These are phyloP conservation scores for Talaromyces sp. DNA, from an alignment of 2,329 filamentous ascomycete genomes.

Conservation along the genomic window DNA sequence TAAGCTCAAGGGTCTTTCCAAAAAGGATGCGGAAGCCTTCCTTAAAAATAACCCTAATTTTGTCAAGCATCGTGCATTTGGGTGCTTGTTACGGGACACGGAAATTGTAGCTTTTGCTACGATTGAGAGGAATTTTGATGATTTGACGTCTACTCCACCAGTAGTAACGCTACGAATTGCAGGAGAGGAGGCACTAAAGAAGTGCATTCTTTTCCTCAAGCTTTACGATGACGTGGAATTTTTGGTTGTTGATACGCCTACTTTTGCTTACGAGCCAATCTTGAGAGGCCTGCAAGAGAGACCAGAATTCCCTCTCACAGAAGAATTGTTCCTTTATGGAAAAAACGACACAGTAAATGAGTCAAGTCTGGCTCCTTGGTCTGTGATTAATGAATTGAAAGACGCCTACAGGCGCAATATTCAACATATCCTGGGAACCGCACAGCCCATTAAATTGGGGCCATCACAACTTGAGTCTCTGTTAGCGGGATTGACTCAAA, in stretches of 20 bases:
- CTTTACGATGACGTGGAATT: conserved; percentile 33
- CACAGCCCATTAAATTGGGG: conserved; percentile 39
- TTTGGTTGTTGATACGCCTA: conserved; percentile 56
- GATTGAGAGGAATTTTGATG: conserved; percentile 46
- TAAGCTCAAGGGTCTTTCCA: not conserved
- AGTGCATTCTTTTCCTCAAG: not conserved
- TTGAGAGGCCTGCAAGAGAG: conserved; percentile 53
- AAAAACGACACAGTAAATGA: conserved; percentile 10
- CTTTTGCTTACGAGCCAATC: conserved; percentile 64
- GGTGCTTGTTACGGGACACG: conserved; percentile 48
- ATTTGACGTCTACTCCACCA: conserved; percentile 25
- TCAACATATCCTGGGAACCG: conserved; percentile 23
- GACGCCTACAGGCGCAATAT: conserved; percentile 7
- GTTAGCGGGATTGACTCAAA: conserved; percentile 47
- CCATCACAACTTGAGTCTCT: conserved; percentile 55
- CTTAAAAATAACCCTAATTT: conserved; percentile 45
- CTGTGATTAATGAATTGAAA: conserved; percentile 16
- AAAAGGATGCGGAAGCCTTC: not conserved
- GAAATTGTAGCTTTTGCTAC: conserved; percentile 55
- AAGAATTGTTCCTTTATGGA: conserved; percentile 34
- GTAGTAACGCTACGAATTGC: not conserved
- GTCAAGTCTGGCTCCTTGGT: conserved; percentile 11
- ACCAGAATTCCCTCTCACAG: conserved; percentile 49
- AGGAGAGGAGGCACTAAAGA: not conserved
- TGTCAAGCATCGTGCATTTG: conserved; percentile 57